A percentile compares a stretch with the other conserved stretches of the same genome.
These are phyloP conservation scores for Dendrobium chrysotoxum DNA, from an alignment of 106 monocot species.

Conservation along the genomic window DNA sequence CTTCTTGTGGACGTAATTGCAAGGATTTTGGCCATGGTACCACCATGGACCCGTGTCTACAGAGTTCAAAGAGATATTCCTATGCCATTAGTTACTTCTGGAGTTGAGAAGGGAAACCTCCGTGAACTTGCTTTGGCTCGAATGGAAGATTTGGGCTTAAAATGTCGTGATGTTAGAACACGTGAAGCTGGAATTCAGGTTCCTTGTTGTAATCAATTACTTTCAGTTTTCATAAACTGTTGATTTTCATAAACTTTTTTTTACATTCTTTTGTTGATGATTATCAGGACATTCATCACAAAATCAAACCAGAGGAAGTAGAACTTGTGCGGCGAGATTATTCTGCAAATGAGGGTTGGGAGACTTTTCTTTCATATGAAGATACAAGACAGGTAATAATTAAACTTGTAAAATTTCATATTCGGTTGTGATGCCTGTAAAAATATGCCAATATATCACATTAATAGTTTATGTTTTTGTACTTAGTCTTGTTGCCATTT, in stretches of 20 bases:
- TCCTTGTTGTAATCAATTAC: not conserved
- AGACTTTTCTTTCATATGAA: constrained; percentile 98
- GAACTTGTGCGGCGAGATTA: constrained; percentile 96
- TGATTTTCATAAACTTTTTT: not conserved
- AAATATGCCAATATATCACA: not conserved
- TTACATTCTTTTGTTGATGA: not conserved
- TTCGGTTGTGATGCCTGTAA: not conserved
- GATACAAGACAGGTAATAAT: constrained; percentile 78
- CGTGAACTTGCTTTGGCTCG: constrained; percentile 97
- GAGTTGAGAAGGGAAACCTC: constrained; percentile 98
- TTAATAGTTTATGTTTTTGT: not conserved
- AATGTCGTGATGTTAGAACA: constrained; percentile 98
- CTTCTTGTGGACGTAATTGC: constrained; percentile 96
- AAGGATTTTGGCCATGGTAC: constrained; percentile 93
- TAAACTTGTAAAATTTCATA: not conserved
- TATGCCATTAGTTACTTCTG: constrained; percentile 98
- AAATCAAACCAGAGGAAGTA: constrained; percentile 94
- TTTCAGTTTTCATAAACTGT: not conserved
- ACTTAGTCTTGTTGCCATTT: not conserved
- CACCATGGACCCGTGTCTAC: constrained; percentile 99
- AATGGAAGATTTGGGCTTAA: constrained; percentile 97
- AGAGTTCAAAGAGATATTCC: constrained; percentile 99
- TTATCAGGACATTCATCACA: constrained; percentile 89
- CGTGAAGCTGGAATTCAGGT: constrained; percentile 99
- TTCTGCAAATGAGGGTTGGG: constrained; percentile 96